Evolutionary conservation across 2,329 filamentous ascomycete genomes (phyloP).

Genomic region (Elsinoe ampelina): DNA sequence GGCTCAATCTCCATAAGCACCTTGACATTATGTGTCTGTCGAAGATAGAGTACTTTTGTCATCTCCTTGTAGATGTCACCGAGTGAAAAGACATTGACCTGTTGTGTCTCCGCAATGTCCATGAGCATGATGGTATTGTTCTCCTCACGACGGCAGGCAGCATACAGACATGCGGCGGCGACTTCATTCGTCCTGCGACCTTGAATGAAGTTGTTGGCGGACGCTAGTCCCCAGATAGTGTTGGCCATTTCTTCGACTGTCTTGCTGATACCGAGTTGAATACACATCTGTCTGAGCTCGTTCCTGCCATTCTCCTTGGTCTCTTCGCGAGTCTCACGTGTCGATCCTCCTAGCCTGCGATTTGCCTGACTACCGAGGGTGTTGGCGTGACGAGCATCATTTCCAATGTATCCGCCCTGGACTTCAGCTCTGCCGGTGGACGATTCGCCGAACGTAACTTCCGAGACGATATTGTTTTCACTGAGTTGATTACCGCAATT

Average conservation of each 20-base stretch:
- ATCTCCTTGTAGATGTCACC: constrained; percentile 83
- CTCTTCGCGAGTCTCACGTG: constrained; percentile 47
- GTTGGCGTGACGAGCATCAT: constrained; percentile 73
- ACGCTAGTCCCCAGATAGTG: constrained; percentile 36
- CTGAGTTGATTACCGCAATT: constrained; percentile 78
- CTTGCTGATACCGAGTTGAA: constrained; percentile 31
- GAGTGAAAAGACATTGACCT: constrained; percentile 84
- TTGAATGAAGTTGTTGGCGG: constrained; percentile 62
- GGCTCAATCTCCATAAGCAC: constrained; percentile 73
- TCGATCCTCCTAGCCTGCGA: constrained; percentile 38
- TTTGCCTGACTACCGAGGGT: constrained; percentile 42
- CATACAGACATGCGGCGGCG: constrained; percentile 83
- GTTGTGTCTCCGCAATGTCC: constrained; percentile 78
- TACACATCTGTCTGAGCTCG: constrained; percentile 31
- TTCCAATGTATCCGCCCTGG: constrained; percentile 78
- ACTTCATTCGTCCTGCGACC: constrained; percentile 79
- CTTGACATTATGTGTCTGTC: constrained; percentile 34
- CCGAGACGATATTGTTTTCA: constrained; percentile 81
- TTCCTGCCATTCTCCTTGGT: constrained; percentile 38
- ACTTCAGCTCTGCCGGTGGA: constrained; percentile 79
- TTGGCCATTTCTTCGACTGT: constrained; percentile 31
- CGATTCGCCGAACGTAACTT: constrained; percentile 84
- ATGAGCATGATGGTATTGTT: constrained; percentile 87
- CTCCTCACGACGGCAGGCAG: constrained; percentile 69
- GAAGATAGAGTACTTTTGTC: constrained; percentile 54